Evolutionary conservation across 768 basidiomycete genomes (phyloP), one percentile per base, ranked within the genome.

Genomic region (Auriscalpium vulgare): DNA sequence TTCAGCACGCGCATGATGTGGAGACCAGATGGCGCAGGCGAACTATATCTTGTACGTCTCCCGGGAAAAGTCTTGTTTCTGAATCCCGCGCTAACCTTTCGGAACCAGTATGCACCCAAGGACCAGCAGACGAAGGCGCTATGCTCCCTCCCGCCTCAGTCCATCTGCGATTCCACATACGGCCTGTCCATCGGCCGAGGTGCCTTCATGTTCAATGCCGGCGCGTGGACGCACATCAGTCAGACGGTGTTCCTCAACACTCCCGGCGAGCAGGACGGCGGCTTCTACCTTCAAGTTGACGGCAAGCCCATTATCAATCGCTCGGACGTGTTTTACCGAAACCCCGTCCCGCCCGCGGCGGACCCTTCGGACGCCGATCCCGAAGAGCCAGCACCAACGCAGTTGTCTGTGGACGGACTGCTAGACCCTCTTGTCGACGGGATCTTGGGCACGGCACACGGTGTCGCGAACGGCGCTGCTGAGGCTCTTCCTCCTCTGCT

Each of bases 1-100:
- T 95, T 90, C 65, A 90, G 87, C 65, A 92, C 91, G 7, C 71
- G 92, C 29, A 56, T 94, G 61, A 94, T 95, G 92, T 94, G 87
- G 86, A 75, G 87, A 40, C 63, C 67, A 11, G 70, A 70, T 0
- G 91, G 91, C 4, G 68, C 67, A 0, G 91, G 91, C 4, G 92
- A 94, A 64, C 70, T 90, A 29, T 91, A 91, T 63, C 72, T 88
- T 57, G 86, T 88, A 63, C 47, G 35, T 19, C 29, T 29, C 29
- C 29, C 29, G 1, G 29, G 29, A n/a, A n/a, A n/a, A 29, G 29
- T 29, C 29, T 29, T 21, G 21, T 21, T 29, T 21, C 37, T 44
- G 35, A 4, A 17, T 34, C 21, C 16, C 21, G 43, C 47, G 2
- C 54, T 47, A 36, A 56, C 34, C 9, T 47, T 17, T 17, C 21